Conservation (phyloP, 306 rosid genomes). For the Dryas octopetala region DNA sequence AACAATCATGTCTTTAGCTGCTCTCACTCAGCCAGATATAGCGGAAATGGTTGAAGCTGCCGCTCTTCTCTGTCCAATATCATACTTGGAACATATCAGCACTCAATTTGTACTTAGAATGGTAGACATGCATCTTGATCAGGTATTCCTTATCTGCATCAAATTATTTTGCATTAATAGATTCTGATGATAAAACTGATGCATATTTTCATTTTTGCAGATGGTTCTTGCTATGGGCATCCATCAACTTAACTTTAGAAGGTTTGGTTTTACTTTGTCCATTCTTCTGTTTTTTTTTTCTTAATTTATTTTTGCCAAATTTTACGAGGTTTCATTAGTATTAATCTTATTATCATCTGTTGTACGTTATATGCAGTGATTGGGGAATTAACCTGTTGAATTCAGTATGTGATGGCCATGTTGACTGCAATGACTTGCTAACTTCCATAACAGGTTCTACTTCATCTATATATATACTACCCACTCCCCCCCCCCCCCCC, state of each 20-base stretch:
- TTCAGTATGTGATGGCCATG: constrained; percentile 64
- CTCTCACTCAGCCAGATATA: constrained; percentile 65
- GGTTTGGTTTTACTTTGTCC: constrained; percentile 36
- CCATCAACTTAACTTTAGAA: constrained; percentile 70
- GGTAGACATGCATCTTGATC: constrained; percentile 74
- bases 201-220: constrained; percentile 43
- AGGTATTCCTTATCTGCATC: constrained; percentile 45
- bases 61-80: constrained; percentile 82
- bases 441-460: constrained; percentile 77
- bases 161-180: constrained; percentile 9
- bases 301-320: constrained; percentile 17
- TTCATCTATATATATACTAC: neutral
- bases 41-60: constrained; percentile 84
- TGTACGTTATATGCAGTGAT: constrained; percentile 48
- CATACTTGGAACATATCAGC: constrained; percentile 69
- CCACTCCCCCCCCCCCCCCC: neutral
- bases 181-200: constrained; percentile 30
- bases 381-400: constrained; percentile 76
- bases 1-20: constrained; percentile 75
- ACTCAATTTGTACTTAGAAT: constrained; percentile 67
- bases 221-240: constrained; percentile 67
- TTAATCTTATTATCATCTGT: constrained; percentile 6
- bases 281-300: constrained; percentile 13
- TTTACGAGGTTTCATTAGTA: constrained; percentile 11
- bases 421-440: constrained; percentile 74